phyloP scores from a whole-genome alignment of 2,329 filamentous ascomycete species.

The Colletotrichum destructivum region DNA sequence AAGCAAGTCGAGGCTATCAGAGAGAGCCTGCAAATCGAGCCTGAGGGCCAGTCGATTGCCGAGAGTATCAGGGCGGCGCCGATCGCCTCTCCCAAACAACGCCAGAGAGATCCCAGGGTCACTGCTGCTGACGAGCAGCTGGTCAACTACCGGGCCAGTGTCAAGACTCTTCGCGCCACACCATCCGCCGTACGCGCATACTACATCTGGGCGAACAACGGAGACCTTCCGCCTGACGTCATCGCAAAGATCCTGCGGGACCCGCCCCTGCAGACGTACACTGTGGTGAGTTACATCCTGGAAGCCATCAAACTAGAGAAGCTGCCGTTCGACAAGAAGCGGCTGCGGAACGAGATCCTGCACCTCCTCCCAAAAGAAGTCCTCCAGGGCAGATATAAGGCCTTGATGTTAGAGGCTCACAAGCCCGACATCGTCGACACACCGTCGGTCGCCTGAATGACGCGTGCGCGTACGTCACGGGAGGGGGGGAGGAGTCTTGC shows the following conservation, averaged over 20 bases:
- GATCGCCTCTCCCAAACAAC: constrained; percentile 24
- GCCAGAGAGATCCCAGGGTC: constrained; percentile 58
- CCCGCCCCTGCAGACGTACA: constrained; percentile 70
- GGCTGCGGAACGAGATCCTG: constrained; percentile 63
- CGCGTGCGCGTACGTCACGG: neutral
- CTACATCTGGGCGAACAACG: constrained; percentile 73
- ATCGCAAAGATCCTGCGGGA: constrained; percentile 71
- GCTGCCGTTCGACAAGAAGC: constrained; percentile 63
- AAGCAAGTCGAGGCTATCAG: constrained; percentile 16
- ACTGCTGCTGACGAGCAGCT: constrained; percentile 59
- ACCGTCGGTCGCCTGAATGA: neutral
- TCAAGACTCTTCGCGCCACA: constrained; percentile 44
- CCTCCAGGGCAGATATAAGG: constrained; percentile 46
- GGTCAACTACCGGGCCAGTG: constrained; percentile 54
- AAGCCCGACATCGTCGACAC: constrained; percentile 9
- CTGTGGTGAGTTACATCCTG: constrained; percentile 73
- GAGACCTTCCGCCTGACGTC: constrained; percentile 61
- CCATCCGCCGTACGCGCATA: constrained; percentile 69
- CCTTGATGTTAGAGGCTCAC: constrained; percentile 47
- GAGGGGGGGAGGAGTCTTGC: neutral
- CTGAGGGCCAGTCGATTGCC: constrained; percentile 39
- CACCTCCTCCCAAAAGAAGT: constrained; percentile 48
- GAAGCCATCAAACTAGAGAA: constrained; percentile 66
- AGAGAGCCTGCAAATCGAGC: constrained; percentile 48
- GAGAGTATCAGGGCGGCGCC: constrained; percentile 36